A percentile compares a stretch with the other conserved stretches of the same genome.
Conservation (phyloP, 768 basidiomycete species). For the Psilocybe cyanescens region DNA sequence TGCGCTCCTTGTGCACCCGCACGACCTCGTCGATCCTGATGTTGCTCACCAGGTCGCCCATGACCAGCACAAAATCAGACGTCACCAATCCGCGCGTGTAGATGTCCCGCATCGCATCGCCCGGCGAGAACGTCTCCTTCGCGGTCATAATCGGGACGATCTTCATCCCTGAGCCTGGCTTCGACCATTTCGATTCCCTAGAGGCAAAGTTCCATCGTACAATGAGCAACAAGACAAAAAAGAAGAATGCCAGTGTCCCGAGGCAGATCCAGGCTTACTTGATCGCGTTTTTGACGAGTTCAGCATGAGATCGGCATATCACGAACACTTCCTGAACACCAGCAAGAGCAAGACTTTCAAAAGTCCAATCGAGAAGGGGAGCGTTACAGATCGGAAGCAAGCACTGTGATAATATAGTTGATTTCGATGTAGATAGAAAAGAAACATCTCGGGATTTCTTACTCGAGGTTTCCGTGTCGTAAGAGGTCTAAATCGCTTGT, state of each 20-base stretch:
- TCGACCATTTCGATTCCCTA: slow-evolving; percentile 87
- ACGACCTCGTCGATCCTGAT: slow-evolving; percentile 90
- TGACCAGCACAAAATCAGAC: slow-evolving; percentile 88
- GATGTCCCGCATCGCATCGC: slow-evolving; percentile 92
- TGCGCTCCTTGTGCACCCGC: slow-evolving; percentile 83
- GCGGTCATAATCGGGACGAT: slow-evolving; percentile 87
- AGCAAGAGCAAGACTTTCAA: slow-evolving; percentile 92
- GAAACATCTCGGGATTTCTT: slow-evolving; percentile 31
- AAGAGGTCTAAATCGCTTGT: slow-evolving; percentile 90
- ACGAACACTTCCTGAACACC: slow-evolving; percentile 97
- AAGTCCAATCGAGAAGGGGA: slow-evolving; percentile 93
- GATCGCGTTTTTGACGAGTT: slow-evolving; percentile 84
- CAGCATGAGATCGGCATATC: slow-evolving; percentile 89
- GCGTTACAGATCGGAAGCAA: slow-evolving; percentile 94
- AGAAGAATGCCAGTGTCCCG: neutral
- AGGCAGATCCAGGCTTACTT: slow-evolving; percentile 51
- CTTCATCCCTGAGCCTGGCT: slow-evolving; percentile 75
- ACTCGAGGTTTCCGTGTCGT: slow-evolving; percentile 88
- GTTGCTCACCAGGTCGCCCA: slow-evolving; percentile 92
- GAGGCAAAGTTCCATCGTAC: too few species aligned
- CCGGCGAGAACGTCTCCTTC: slow-evolving; percentile 85
- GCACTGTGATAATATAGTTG: slow-evolving; percentile 53
- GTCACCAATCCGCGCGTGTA: slow-evolving; percentile 91
- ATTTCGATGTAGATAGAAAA: slow-evolving; percentile 18
- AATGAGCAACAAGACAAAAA: slow-evolving; percentile 10